phyloP scores from a whole-genome alignment of 2,329 filamentous ascomycete species.

The Colletotrichum lentis region DNA sequence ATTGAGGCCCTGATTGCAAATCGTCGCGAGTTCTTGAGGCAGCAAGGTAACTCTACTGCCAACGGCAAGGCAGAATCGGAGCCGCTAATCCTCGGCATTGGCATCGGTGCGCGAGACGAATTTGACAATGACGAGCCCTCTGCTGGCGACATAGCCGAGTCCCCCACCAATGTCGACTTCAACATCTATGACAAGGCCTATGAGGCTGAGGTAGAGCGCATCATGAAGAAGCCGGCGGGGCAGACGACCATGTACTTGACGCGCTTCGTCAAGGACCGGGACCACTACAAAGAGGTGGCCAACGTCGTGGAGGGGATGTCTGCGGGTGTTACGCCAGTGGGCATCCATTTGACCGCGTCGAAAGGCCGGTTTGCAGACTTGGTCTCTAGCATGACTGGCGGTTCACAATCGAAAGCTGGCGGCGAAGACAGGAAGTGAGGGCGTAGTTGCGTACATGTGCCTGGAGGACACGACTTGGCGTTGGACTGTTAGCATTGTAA shows the following conservation, averaged over 20 bases:
- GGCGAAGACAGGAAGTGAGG: constrained; percentile 12
- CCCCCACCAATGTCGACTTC: constrained; percentile 82
- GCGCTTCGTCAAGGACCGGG: constrained; percentile 56
- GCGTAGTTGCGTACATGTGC: neutral
- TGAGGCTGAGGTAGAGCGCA: constrained; percentile 79
- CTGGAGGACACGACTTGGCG: constrained; percentile 11
- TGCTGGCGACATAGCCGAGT: constrained; percentile 75
- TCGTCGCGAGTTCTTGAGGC: constrained; percentile 53
- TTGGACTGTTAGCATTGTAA: constrained; percentile 14
- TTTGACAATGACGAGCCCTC: constrained; percentile 51
- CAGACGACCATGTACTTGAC: constrained; percentile 59
- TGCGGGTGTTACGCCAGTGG: constrained; percentile 23
- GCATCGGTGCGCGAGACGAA: constrained; percentile 66
- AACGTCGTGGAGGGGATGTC: constrained; percentile 48
- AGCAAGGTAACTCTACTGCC: constrained; percentile 57
- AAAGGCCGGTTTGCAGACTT: constrained; percentile 35
- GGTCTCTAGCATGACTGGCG: constrained; percentile 30
- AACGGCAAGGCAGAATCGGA: constrained; percentile 66
- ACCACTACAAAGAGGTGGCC: constrained; percentile 50
- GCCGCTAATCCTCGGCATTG: constrained; percentile 78
- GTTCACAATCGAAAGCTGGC: constrained; percentile 10
- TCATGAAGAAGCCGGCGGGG: constrained; percentile 58
- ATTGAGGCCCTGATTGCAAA: constrained; percentile 59
- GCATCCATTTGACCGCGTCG: constrained; percentile 14
- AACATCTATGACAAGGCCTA: constrained; percentile 92